Percentiles rank a stretch among this genome's conserved stretches.
phyloP scores from a whole-genome alignment of 2,329 filamentous ascomycete species.

The Monilinia vaccinii-corymbosi region DNA sequence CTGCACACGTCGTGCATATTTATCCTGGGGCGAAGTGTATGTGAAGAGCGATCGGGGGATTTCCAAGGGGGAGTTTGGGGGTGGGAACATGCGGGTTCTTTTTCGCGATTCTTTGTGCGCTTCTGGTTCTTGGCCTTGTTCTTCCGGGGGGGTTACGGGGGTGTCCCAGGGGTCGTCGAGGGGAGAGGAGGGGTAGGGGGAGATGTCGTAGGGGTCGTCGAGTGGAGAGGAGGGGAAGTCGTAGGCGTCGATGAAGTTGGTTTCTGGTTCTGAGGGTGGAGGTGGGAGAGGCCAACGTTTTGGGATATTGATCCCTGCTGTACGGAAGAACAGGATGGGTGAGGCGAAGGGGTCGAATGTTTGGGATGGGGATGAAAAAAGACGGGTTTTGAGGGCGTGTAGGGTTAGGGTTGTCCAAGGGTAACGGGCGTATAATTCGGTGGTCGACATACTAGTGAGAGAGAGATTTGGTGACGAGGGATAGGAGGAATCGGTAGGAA shows the following conservation, averaged over 20 bases:
- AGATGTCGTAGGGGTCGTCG: neutral
- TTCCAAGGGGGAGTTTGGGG: conserved; percentile 14
- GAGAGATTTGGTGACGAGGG: neutral
- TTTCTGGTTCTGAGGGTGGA: neutral
- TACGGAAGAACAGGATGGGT: conserved; percentile 49
- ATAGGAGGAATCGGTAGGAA: neutral
- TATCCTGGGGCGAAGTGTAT: neutral
- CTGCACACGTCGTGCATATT: neutral
- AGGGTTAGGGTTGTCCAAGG: conserved; percentile 20
- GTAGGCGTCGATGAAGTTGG: neutral
- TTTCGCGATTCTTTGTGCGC: conserved; percentile 3
- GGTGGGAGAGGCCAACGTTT: conserved; percentile 14
- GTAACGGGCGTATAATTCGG: neutral
- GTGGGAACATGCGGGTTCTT: conserved; percentile 23
- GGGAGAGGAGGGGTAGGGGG: neutral
- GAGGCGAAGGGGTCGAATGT: conserved; percentile 54
- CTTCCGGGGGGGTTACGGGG: neutral
- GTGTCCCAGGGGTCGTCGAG: neutral
- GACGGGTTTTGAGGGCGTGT: conserved; percentile 30
- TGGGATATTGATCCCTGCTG: conserved; percentile 32
- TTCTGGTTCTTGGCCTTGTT: neutral
- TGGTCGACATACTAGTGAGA: neutral
- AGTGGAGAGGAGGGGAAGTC: neutral
- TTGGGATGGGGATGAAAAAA: conserved; percentile 41
- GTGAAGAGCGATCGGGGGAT: conserved; percentile 24